A percentile compares a stretch with the other conserved stretches of the same genome.
phyloP scores from a whole-genome alignment of 148 eudicot genomes.

The Amaranthus palmeri region DNA sequence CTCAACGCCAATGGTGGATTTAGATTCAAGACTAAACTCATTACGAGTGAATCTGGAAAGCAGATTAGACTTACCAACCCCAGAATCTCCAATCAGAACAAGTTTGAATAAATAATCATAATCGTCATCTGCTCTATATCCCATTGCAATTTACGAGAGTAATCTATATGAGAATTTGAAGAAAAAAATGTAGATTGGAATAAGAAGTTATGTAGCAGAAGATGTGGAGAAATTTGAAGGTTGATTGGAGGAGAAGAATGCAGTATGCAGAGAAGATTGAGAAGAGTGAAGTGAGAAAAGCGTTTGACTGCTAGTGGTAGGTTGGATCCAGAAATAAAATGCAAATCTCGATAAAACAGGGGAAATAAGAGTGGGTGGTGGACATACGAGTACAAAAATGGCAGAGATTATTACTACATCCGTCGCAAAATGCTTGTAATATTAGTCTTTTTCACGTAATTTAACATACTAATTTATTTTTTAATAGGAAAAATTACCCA shows the following conservation, averaged over 20 bases:
- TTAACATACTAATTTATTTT: no score
- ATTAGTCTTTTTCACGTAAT: no score
- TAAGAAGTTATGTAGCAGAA: no score
- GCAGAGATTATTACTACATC: no score
- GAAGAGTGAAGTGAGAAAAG: neutral
- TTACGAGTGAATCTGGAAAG: conserved; percentile 54
- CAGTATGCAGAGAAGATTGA: neutral
- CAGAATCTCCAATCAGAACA: conserved; percentile 57
- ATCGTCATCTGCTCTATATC: conserved; percentile 57
- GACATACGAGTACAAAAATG: no score
- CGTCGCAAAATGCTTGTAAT: no score
- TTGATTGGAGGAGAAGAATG: no score
- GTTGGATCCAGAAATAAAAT: neutral
- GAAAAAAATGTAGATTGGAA: no score
- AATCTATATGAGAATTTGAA: no score
- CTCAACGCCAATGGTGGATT: conserved; percentile 65
- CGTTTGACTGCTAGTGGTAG: no score
- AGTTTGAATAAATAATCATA: conserved; percentile 63
- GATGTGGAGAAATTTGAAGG: neutral
- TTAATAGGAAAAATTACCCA: no score
- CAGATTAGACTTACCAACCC: conserved; percentile 57
- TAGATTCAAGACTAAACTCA: conserved; percentile 65
- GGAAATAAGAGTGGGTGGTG: neutral
- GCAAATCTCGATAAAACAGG: neutral
- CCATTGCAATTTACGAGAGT: conserved; percentile 6